These are phyloP conservation scores for Dalechampia spathulata DNA, from an alignment of 441 rosid species.

Conservation along the genomic window DNA sequence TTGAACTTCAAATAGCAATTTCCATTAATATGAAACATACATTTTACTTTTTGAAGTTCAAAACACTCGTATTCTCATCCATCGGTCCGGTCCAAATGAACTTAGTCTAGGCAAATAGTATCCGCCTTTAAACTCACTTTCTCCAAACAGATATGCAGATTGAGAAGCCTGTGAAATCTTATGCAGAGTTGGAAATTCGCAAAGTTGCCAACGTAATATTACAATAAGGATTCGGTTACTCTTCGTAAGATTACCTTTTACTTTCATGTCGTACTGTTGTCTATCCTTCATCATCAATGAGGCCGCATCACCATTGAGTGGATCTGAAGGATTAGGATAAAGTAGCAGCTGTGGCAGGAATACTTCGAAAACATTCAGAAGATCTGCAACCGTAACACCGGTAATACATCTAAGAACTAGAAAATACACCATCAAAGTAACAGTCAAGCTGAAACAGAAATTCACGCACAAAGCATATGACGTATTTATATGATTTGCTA, in stretches of 20 bases:
- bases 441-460: neutral
- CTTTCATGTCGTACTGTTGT: constrained; percentile 51
- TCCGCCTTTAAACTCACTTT: too few relatives aligned
- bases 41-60: too few relatives aligned
- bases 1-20: too few relatives aligned
- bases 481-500: neutral
- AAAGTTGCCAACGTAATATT: neutral
- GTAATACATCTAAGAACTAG: neutral
- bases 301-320: constrained; percentile 62
- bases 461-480: neutral
- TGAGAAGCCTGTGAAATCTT: too few relatives aligned
- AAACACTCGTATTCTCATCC: too few relatives aligned
- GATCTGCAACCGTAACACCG: constrained; percentile 37
- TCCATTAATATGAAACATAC: too few relatives aligned
- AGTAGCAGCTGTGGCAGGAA: constrained; percentile 66
- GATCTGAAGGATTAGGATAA: constrained; percentile 65
- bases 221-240: neutral
- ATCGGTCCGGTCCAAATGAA: too few relatives aligned
- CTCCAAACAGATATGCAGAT: too few relatives aligned
- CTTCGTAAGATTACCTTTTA: constrained; percentile 34
- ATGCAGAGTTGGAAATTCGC: neutral
- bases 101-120: too few relatives aligned
- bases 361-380: constrained; percentile 56
- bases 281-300: constrained; percentile 58
- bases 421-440: neutral